Evolutionary conservation across 2,329 filamentous ascomycete genomes (phyloP).

Genomic region (Cercospora sp.): DNA sequence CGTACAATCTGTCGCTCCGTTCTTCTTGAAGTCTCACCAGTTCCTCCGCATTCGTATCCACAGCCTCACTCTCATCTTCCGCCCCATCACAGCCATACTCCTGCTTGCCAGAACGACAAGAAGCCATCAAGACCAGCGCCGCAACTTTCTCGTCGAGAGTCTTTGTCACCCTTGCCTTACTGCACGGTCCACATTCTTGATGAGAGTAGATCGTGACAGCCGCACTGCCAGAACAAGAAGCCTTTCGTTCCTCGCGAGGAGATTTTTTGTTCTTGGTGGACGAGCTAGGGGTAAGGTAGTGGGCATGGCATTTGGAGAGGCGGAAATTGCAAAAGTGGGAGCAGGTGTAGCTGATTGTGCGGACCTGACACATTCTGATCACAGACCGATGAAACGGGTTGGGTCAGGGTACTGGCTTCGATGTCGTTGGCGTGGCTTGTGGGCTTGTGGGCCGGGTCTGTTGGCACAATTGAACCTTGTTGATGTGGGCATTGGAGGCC

Average conservation of each 20-base stretch:
- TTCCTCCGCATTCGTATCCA: neutral
- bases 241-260: conserved; percentile 17
- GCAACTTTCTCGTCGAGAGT: neutral
- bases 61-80: neutral
- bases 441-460: neutral
- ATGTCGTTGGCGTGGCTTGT: neutral
- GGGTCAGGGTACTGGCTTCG: neutral
- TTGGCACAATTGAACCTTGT: neutral
- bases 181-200: conserved; percentile 29
- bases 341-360: conserved; percentile 39
- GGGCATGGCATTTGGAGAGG: conserved; percentile 38
- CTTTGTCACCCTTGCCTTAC: neutral
- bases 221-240: conserved; percentile 35
- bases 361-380: conserved; percentile 42
- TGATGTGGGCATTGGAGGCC: neutral
- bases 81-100: neutral
- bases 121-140: neutral
- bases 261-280: conserved; percentile 2
- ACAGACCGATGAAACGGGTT: neutral
- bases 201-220: conserved; percentile 31
- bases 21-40: conserved; percentile 9
- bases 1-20: conserved; percentile 10
- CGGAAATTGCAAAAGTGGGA: conserved; percentile 35
- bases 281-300: neutral
- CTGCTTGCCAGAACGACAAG: neutral